These are phyloP conservation scores for Colletotrichum cereale DNA, from an alignment of 2,329 filamentous ascomycete genomes.

Conservation along the genomic window DNA sequence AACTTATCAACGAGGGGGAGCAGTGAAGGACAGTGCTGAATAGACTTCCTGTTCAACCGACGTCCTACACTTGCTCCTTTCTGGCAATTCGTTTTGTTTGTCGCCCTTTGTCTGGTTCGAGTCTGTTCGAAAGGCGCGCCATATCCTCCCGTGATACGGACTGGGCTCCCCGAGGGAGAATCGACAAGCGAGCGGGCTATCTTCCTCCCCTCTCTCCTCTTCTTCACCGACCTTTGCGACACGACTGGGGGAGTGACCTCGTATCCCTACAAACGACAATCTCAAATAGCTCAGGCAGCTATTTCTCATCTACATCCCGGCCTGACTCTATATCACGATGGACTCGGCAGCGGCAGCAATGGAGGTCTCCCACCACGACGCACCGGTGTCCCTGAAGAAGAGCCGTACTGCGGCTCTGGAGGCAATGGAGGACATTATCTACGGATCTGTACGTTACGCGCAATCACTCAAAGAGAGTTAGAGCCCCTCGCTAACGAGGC, in stretches of 20 bases:
- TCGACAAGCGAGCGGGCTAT: slow-evolving; percentile 5
- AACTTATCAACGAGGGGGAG: slow-evolving; percentile 37
- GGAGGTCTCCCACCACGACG: slow-evolving; percentile 40
- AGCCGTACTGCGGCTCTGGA: slow-evolving; percentile 63
- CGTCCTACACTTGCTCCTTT: slow-evolving; percentile 40
- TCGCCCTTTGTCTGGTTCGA: slow-evolving; percentile 2
- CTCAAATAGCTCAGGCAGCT: slow-evolving; percentile 21
- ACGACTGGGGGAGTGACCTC: neutral
- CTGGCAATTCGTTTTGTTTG: slow-evolving; percentile 9
- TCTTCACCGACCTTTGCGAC: slow-evolving; percentile 27
- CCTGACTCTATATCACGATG: slow-evolving; percentile 26
- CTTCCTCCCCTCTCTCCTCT: neutral
- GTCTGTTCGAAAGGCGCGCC: slow-evolving; percentile 13
- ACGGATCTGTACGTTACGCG: slow-evolving; percentile 79
- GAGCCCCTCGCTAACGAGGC: slow-evolving; percentile 13
- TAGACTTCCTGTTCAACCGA: slow-evolving; percentile 39
- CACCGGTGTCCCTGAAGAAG: slow-evolving; percentile 35
- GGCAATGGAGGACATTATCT: slow-evolving; percentile 87
- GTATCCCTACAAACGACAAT: slow-evolving; percentile 6
- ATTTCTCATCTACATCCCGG: neutral
- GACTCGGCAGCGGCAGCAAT: slow-evolving; percentile 37
- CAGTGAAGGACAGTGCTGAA: slow-evolving; percentile 42
- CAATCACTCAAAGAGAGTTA: neutral
- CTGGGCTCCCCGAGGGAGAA: neutral
- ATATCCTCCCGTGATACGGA: slow-evolving; percentile 23